Conservation (phyloP, 2,329 filamentous ascomycete genomes). For the Neocucurbitaria cava region DNA sequence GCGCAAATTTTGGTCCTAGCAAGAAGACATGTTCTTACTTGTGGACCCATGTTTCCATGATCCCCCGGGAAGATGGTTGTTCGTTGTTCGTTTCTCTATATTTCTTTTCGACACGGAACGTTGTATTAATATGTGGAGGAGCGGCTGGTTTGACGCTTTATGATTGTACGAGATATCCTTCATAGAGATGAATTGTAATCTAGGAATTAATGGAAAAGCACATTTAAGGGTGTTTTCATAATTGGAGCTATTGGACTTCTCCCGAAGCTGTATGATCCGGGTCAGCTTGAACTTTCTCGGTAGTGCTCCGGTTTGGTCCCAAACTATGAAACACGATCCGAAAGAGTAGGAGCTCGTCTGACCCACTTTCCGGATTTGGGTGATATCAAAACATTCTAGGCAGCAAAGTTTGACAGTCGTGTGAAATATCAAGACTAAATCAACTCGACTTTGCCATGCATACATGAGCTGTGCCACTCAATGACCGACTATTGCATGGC, state of each 20-base stretch:
- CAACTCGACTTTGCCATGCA: too few species aligned
- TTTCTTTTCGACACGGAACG: background rate
- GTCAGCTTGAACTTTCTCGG: background rate
- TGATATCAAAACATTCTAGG: background rate
- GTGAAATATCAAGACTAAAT: background rate
- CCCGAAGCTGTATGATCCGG: background rate
- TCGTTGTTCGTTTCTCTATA: too few species aligned
- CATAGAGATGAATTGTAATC: background rate
- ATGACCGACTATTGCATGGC: background rate
- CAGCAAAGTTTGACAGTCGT: background rate
- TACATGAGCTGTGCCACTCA: background rate
- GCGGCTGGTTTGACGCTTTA: background rate
- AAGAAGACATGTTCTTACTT: conserved; percentile 44
- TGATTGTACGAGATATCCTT: background rate
- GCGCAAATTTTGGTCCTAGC: conserved; percentile 47
- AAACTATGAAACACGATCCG: background rate
- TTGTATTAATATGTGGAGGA: background rate
- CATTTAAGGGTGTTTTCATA: background rate
- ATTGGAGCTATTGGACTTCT: background rate
- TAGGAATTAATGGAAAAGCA: background rate
- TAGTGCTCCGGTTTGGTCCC: background rate
- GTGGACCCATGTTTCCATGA: conserved; percentile 46
- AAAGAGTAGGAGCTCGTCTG: background rate
- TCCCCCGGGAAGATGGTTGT: too few species aligned
- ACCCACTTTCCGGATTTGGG: background rate